phyloP scores from a whole-genome alignment of 2,329 filamentous ascomycete genomes.

The Trichoderma arundinaceum region DNA sequence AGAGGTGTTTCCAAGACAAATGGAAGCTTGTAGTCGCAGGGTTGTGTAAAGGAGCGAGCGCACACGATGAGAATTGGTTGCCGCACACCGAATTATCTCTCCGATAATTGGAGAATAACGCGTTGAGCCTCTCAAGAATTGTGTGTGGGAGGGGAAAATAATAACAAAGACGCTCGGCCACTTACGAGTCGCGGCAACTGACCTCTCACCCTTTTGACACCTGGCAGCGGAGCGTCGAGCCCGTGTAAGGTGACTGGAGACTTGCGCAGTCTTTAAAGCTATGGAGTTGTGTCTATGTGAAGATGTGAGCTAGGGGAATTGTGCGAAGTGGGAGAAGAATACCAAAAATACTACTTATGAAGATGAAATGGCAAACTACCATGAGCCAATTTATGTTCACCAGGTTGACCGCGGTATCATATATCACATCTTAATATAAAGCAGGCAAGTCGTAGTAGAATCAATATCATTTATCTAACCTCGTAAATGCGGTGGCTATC shows the following conservation, averaged over 20 bases:
- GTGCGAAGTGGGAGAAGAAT: too few species aligned
- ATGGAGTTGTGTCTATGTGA: background rate
- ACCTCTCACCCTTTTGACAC: background rate
- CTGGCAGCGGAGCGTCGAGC: slow-evolving; percentile 5
- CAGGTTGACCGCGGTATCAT: too few species aligned
- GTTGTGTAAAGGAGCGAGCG: slow-evolving; percentile 1
- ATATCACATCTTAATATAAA: too few species aligned
- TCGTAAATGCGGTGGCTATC: background rate
- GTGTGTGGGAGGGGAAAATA: background rate
- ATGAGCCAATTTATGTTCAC: too few species aligned
- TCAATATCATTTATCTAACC: too few species aligned
- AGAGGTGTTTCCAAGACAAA: background rate
- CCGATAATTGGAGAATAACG: background rate
- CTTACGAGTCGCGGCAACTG: background rate
- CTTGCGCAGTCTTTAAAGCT: background rate
- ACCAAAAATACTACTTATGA: too few species aligned
- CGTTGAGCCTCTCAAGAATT: background rate
- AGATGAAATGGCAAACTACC: too few species aligned
- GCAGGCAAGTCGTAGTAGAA: too few species aligned
- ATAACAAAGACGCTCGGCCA: background rate
- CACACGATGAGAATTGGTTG: background rate
- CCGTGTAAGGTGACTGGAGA: background rate
- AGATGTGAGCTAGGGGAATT: too few species aligned
- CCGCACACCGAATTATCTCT: background rate
- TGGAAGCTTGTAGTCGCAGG: background rate